Base-by-base conservation (phyloP, 2,329 filamentous ascomycete genomes). In the Coniosporium tulheliwenetii region DNA sequence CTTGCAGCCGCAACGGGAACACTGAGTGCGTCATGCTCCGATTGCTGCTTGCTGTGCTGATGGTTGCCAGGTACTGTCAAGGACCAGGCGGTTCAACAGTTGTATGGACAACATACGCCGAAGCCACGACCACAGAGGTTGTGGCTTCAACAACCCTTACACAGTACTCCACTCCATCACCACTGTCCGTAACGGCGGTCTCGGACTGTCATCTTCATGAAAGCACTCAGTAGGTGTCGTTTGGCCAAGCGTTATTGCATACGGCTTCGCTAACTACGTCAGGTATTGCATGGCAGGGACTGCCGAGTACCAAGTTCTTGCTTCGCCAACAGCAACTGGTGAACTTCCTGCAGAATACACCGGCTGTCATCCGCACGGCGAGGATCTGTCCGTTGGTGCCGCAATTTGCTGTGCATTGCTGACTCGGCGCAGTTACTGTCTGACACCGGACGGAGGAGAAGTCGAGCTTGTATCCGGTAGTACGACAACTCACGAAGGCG, bases 291-390 rank as follows among this genome's bases (percentile, higher is more conserved):
- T 67, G 47, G 60, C 52, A 9, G 62, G 61, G 2, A 55, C 54
- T 0, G 58, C 59, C 13, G 60, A 64, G 41, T 67, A 67, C 40
- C 52, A 63, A 36, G 52, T 71, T n/a, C 43, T 59, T n/a, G 59
- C 64, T 2, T 66, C 69, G 5, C 61, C 65, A 2, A 80, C 72
- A 3, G 66, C 66, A 13, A 75, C 70, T 1, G 66, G 67, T 37
- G 67, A 70, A 38, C 56, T 75, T 13, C 75, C 79, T 1, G 62
- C 76, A 0, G 60, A 70, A 40, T 82, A 76, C 50, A 81, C 77
- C 0, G 73, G 19, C 19, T 26, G 19, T 26, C 19, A 26, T 26
- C 19, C 19, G 19, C 19, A 26, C 19, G 19, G 19, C 19, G 19
- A 26, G 19, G 19, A 26, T 26, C 19, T 26, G 19, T 7, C 3